Base-by-base conservation (phyloP, 257 asterid species). In the Solanum lycopersicoides region DNA sequence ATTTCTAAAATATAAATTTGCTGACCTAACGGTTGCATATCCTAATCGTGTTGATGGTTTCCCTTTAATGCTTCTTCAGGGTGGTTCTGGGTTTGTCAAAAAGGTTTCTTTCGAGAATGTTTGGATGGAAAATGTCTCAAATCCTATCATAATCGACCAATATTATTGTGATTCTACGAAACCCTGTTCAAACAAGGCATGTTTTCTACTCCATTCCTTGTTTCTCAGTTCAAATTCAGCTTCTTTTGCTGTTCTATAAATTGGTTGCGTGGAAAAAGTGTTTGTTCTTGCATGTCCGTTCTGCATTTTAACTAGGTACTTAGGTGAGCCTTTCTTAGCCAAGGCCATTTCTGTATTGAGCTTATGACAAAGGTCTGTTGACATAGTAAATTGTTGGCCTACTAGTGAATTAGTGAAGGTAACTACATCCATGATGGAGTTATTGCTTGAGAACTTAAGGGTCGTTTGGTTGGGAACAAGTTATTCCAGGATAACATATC, bases 71-170 rank as follows among this genome's bases (percentile, higher is more conserved):
- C 85, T 82, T 50, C 69, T 47, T 73, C 87, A 97, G 98, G 99
- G 99, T 86, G 98, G 98, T 86, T 86, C 94, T n/a, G 99, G 99
- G 37, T 93, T 83, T 86, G 98, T 71, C 41, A 91, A 93, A 85
- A 94, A 92, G 88, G 90, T 97, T 39, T 88, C 83, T 13, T 97
- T 95, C 50, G 90, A 92, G 93, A 93, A 95, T 85, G 84, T 95
- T 66, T 69, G 87, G 93, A 95, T 97, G 99, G 86, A 87, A n/a
- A 95, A 97, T 80, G 99, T 97, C 88, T 91, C 98, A 18, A 94
- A 97, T 88, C 99, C 99, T 35, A 93, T 97, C 69, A 92, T 95
- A 87, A 93, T 97, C 76, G 92, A 97, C 91, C 99, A 97, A 76
- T 95, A 94, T 87, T 95, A 95, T 87, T 95, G 98, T 47, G 98